Evolutionary conservation across 768 basidiomycete genomes (phyloP), one percentile per base, ranked within the genome.

Genomic region (Amanita inopinata): DNA sequence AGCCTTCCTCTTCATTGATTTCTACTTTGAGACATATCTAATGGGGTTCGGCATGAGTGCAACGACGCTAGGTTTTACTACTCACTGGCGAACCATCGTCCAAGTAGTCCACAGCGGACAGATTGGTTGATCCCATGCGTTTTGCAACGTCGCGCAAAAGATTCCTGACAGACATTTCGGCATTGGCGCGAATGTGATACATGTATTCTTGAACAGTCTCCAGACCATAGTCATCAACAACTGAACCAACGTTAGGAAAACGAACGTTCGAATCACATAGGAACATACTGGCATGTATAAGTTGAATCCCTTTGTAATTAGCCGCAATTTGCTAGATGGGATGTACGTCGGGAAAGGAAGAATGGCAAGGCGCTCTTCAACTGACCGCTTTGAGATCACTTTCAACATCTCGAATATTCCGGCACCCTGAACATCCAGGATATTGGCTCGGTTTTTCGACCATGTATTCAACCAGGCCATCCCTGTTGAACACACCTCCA

Each of bases 151-250:
- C 74, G 34, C 74, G 73, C 40, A 98, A 70, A 18, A 98, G 71
- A 50, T 78, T 78, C 39, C 93, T 74, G 2, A 98, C 93, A 9
- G 84, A 88, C 46, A 60, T 66, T 59, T 96, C 93, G 35, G 93
- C 93, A 52, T 94, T 98, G 24, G 70, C 63, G 20, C 86, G 81
- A 57, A 94, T 96, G 59, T 90, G 81, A 47, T 76, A 74, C 91
- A 94, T 94, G 60, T 94, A 94, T 54, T 86, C 79, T 56, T 94
- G 92, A 3, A 98, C 93, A 0, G 80, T 90, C 45, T 76, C 63
- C 31, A 96, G 70, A 4, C 80, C 74, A 52, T 94, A 94, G 51
- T 98, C 93, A 4, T 79, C 73, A 38, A 94, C 82, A 52, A 97
- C 79, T 90, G 49, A 37, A 25, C 28, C 20, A 40, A 33, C 39